Conservation (phyloP, 2,329 filamentous ascomycete species). For the Phyllachora maydis region DNA sequence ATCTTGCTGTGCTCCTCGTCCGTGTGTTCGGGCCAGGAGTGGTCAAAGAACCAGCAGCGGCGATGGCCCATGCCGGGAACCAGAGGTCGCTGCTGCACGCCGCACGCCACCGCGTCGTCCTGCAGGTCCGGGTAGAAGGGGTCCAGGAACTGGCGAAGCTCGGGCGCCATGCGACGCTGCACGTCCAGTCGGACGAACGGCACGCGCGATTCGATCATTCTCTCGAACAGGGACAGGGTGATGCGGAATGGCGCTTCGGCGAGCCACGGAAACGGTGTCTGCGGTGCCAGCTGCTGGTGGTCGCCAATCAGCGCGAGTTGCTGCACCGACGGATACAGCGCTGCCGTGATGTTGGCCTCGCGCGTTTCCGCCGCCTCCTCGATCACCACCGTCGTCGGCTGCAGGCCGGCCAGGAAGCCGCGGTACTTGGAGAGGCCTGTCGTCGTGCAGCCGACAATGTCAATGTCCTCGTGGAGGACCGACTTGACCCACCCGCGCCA, state of each 20-base stretch:
- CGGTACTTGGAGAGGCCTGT: slow-evolving; percentile 71
- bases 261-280: slow-evolving; percentile 40
- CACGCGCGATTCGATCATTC: slow-evolving; percentile 45
- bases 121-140: slow-evolving; percentile 21
- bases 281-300: slow-evolving; percentile 57
- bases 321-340: slow-evolving; percentile 26
- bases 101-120: slow-evolving; percentile 23
- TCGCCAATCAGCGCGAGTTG: slow-evolving; percentile 48
- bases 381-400: slow-evolving; percentile 49
- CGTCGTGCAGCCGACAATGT: slow-evolving; percentile 48
- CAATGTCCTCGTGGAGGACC: slow-evolving; percentile 14
- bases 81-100: slow-evolving; percentile 13
- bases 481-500: slow-evolving; percentile 34
- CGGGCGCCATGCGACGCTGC: slow-evolving; percentile 40
- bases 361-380: slow-evolving; percentile 66
- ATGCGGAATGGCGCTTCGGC: slow-evolving; percentile 41
- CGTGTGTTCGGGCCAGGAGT: slow-evolving; percentile 38
- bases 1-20: slow-evolving; percentile 44
- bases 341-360: slow-evolving; percentile 36
- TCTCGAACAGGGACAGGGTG: slow-evolving; percentile 61
- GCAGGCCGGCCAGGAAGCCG: slow-evolving; percentile 41
- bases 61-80: slow-evolving; percentile 22
- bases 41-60: slow-evolving; percentile 20
- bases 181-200: slow-evolving; percentile 42
- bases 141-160: slow-evolving; percentile 21